Base-by-base conservation (phyloP, 1,139 yeast genomes). In the Pichia cactophila region DNA sequence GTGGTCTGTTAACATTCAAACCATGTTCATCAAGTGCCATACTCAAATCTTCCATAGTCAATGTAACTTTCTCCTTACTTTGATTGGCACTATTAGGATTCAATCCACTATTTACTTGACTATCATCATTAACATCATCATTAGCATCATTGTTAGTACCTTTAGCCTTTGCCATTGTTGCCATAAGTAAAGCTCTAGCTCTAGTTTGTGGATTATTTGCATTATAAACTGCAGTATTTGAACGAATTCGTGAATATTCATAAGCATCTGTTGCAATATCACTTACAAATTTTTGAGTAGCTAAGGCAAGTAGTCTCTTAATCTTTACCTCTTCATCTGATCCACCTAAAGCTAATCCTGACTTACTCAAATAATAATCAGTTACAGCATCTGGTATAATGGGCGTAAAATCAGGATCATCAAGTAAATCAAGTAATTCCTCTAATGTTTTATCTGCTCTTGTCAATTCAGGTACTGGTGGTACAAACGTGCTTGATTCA, bases 331-430 rank as follows among this genome's bases (percentile, higher is more conserved):
- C 40, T 26, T 50, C 53, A 4, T 44, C 47, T 2, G 41, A 29
- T 61, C 89, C 96, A 38, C 83, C 77, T 29, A 95, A 80, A 53
- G 84, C 87, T 60, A 94, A 83, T 41, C 99, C 99, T 54, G 90
- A 85, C 61, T 85, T 85, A 26, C 90, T 83, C 46, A 94, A 70
- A 61, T 92, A 92, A 65, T 88, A 92, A 62, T 92, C 97, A 0
- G 96, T 87, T n/a, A 94, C 97, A 0, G 95, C 94, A 64, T 94
- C 98, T 0, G 99, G 99, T 42, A 94, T 92, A 41, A 94, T 86
- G 1, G 98, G 98, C 2, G 96, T 89, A 65, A 84, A 89, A 52
- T 89, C 96, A 54, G 88, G 95, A 52, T 89, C 96, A 55, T 88
- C 96, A 90, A 92, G 85, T 56, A 89, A 73, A 45, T 84, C 86